Percentiles rank a stretch among this genome's conserved stretches.
Evolutionary conservation across 495 filamentous ascomycete species (phyloP).

Genomic region (Cercophora newfieldiana): DNA sequence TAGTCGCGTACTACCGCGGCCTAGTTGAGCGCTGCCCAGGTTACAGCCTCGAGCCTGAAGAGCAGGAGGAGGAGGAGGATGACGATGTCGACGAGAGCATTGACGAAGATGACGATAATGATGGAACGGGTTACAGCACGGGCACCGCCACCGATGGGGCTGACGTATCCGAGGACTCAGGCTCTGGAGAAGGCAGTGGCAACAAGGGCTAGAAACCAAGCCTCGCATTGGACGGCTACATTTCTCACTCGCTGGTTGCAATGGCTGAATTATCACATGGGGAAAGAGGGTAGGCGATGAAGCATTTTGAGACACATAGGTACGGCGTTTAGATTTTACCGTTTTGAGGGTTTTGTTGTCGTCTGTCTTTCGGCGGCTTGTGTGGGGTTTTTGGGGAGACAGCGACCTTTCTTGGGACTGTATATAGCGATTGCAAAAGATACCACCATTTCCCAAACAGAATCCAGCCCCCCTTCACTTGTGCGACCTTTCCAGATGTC

Average conservation of each 20-base stretch:
- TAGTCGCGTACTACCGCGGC: conserved; percentile 90
- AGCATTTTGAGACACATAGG: not conserved
- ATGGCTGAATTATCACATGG: not conserved
- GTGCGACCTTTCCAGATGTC: not conserved
- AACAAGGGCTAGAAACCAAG: not conserved
- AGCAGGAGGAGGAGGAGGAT: conserved; percentile 18
- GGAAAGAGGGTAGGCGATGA: not conserved
- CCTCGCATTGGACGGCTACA: not conserved
- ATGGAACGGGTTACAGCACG: conserved; percentile 13
- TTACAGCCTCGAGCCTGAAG: conserved; percentile 44
- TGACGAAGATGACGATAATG: conserved; percentile 28
- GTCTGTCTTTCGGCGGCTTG: not conserved
- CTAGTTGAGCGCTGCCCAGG: conserved; percentile 63
- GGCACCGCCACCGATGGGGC: not conserved
- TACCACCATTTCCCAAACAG: not conserved
- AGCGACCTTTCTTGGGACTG: not conserved
- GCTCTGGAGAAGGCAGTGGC: not conserved
- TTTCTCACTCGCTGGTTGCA: not conserved
- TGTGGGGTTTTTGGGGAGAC: not conserved
- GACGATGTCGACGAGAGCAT: conserved; percentile 25
- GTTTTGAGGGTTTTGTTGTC: not conserved
- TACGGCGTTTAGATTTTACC: not conserved
- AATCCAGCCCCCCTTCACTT: not conserved
- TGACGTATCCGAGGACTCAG: not conserved
- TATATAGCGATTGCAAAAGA: conserved; percentile 14